phyloP scores from a whole-genome alignment of 257 asterid genomes.

The Capsicum chinense region DNA sequence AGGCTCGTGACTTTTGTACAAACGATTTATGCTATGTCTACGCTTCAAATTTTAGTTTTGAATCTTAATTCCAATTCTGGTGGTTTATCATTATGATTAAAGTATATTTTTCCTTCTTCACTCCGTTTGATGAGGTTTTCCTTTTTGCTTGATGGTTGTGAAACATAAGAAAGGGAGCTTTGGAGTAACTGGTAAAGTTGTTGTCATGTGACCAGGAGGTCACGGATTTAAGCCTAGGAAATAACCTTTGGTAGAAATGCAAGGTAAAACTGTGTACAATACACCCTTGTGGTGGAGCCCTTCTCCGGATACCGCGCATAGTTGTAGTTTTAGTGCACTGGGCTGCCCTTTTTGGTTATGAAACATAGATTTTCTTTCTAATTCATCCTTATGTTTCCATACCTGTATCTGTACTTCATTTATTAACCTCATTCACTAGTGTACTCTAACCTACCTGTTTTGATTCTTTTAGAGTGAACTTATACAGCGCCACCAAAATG shows the following conservation, averaged over 20 bases:
- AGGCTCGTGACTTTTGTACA: not conserved
- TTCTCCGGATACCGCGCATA: no score
- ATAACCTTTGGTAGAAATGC: no score
- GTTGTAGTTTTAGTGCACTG: no score
- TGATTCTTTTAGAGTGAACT: conserved; percentile 38
- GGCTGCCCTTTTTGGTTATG: no score
- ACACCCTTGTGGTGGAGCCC: no score
- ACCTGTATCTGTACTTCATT: conserved; percentile 32
- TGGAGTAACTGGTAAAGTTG: no score
- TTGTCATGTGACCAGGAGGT: no score
- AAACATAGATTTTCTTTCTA: not conserved
- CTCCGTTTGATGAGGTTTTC: not conserved
- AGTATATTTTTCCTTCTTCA: not conserved
- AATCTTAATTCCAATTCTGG: not conserved
- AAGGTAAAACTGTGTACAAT: no score
- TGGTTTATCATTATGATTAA: not conserved
- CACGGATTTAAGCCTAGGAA: no score
- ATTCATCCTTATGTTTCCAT: conserved; percentile 11
- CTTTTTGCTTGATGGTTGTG: not conserved
- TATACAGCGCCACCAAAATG: conserved; percentile 47
- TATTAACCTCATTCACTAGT: not conserved
- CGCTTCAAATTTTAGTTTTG: not conserved
- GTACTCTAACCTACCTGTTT: not conserved
- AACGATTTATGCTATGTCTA: not conserved
- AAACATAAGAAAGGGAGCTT: no score